These are phyloP conservation scores for Pseudonectria foliicola DNA, from an alignment of 2,329 filamentous ascomycete species.

Conservation along the genomic window DNA sequence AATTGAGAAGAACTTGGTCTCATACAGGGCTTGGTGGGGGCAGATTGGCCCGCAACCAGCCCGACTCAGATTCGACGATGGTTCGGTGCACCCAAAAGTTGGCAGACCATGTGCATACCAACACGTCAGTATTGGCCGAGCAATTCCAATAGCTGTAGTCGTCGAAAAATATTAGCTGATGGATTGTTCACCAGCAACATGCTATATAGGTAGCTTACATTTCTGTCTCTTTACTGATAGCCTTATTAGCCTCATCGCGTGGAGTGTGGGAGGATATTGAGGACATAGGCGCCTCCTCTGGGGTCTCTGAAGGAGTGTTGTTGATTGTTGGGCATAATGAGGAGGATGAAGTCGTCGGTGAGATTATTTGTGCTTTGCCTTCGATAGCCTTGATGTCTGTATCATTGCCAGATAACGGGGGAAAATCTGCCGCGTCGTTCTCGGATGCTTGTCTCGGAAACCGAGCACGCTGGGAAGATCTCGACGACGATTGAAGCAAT, in stretches of 20 bases:
- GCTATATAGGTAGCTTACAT: slow-evolving; percentile 12
- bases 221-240: slow-evolving; percentile 20
- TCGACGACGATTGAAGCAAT: background rate
- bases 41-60: slow-evolving; percentile 27
- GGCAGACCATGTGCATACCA: slow-evolving; percentile 17
- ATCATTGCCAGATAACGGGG: no score
- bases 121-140: slow-evolving; percentile 27
- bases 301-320: no score
- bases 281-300: no score
- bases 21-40: slow-evolving; percentile 23
- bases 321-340: no score
- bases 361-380: no score
- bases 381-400: no score
- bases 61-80: slow-evolving; percentile 26
- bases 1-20: background rate
- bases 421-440: no score
- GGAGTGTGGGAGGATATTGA: no score
- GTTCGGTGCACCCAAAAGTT: slow-evolving; percentile 28
- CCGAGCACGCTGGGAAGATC: no score
- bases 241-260: slow-evolving; percentile 14
- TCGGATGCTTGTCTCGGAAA: no score
- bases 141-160: slow-evolving; percentile 23
- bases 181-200: no score
- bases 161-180: background rate
- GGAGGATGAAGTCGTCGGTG: no score